Evolutionary conservation across 148 eudicot genomes (phyloP).

Genomic region (Persicaria maculosa): DNA sequence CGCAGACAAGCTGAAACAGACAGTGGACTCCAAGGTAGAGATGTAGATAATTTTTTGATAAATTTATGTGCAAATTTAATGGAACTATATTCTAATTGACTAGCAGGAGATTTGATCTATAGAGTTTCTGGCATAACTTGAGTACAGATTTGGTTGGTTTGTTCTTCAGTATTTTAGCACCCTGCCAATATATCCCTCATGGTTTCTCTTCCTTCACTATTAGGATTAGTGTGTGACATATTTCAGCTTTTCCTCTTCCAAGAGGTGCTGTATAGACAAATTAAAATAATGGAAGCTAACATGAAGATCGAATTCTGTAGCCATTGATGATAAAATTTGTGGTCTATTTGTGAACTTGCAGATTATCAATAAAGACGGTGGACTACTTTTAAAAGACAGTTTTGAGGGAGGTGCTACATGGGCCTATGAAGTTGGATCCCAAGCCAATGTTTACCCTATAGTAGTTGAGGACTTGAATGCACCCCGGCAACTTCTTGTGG

Average conservation of each 20-base stretch:
- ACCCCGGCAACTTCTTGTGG: constrained; percentile 93
- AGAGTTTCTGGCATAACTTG: neutral
- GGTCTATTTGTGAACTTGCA: constrained; percentile 36
- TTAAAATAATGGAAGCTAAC: neutral
- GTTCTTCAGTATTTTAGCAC: neutral
- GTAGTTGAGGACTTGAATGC: constrained; percentile 89
- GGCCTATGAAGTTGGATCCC: constrained; percentile 96
- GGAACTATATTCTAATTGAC: neutral
- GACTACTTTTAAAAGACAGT: constrained; percentile 47
- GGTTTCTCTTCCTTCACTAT: neutral
- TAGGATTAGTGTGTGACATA: neutral
- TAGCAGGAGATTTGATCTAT: neutral
- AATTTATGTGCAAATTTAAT: neutral
- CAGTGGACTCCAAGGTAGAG: constrained; percentile 72
- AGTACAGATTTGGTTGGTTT: neutral
- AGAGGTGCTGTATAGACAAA: neutral
- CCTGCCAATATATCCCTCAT: neutral
- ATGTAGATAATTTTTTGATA: neutral
- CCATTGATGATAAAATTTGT: constrained; percentile 21
- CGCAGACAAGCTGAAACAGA: constrained; percentile 83
- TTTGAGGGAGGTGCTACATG: constrained; percentile 90
- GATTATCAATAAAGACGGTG: constrained; percentile 65
- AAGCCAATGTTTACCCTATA: constrained; percentile 83
- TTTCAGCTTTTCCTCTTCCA: neutral
- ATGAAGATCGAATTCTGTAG: constrained; percentile 47